Evolutionary conservation across 345 rosid species (phyloP).

Genomic region (Physaria fendleri): DNA sequence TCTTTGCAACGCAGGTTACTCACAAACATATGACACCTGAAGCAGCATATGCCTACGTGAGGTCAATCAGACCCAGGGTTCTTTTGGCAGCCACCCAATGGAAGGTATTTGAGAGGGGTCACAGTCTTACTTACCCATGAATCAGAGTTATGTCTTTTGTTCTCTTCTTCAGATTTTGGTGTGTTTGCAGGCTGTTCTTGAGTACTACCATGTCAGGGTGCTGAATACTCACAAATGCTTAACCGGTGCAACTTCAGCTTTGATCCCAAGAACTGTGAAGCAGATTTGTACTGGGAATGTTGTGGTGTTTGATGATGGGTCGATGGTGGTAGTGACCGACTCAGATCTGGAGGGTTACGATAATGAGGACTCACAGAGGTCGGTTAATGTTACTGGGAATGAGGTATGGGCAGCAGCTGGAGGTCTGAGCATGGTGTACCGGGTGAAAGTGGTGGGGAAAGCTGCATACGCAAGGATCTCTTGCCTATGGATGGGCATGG

Average conservation of each 20-base stretch:
- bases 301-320: constrained; percentile 70
- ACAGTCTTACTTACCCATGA: neutral
- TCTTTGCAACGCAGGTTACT: constrained; percentile 45
- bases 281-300: constrained; percentile 32
- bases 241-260: constrained; percentile 18
- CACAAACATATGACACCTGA: constrained; percentile 82
- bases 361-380: constrained; percentile 28
- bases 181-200: constrained; percentile 71
- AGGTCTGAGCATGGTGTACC: constrained; percentile 53
- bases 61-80: constrained; percentile 83
- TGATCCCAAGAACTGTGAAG: constrained; percentile 30
- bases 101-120: constrained; percentile 52
- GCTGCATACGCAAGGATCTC: constrained; percentile 70
- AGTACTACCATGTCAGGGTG: constrained; percentile 53
- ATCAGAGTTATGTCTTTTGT: neutral
- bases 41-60: constrained; percentile 71
- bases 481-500: constrained; percentile 59
- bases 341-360: constrained; percentile 80
- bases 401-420: constrained; percentile 32
- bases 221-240: constrained; percentile 19
- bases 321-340: constrained; percentile 71
- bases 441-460: constrained; percentile 59
- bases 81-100: constrained; percentile 80
- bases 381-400: constrained; percentile 14
- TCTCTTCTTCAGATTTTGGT: neutral